A percentile compares a stretch with the other conserved stretches of the same genome.
phyloP scores from a whole-genome alignment of 495 filamentous ascomycete species.

The Usnea hakonensis region DNA sequence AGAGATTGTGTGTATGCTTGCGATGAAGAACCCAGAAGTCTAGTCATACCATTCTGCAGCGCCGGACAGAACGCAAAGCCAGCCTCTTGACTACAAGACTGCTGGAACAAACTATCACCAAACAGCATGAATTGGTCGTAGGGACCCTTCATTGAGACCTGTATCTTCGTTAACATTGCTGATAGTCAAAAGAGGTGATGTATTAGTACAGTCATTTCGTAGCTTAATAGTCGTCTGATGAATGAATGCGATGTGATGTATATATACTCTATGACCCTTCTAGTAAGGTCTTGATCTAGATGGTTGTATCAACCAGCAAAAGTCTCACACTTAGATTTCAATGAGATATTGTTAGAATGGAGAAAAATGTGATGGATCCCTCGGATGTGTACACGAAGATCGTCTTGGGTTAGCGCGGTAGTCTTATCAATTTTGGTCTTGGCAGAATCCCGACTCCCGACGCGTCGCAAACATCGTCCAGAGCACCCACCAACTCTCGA shows the following conservation, averaged over 20 bases:
- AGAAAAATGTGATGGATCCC: background rate
- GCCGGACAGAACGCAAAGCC: slow-evolving; percentile 67
- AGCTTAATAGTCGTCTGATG: background rate
- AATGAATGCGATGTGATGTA: background rate
- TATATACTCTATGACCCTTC: background rate
- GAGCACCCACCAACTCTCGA: background rate
- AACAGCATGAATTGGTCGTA: slow-evolving; percentile 71
- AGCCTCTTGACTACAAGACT: slow-evolving; percentile 44
- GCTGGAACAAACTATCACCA: slow-evolving; percentile 73
- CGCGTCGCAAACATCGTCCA: slow-evolving; percentile 2
- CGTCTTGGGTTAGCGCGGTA: background rate
- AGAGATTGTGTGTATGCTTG: background rate
- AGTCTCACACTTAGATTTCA: background rate
- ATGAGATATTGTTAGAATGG: background rate
- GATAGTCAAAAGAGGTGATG: background rate
- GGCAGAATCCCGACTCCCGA: background rate
- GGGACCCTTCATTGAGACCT: slow-evolving; percentile 23
- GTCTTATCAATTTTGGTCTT: background rate
- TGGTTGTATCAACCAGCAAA: background rate
- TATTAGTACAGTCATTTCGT: background rate
- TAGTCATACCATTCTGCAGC: slow-evolving; percentile 54
- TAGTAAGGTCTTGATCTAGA: too few relatives aligned
- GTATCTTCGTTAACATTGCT: background rate
- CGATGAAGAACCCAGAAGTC: background rate
- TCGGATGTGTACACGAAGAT: background rate